phyloP scores from a whole-genome alignment of 371 early-diverging fungal species.

The Mycotypha africana region DNA sequence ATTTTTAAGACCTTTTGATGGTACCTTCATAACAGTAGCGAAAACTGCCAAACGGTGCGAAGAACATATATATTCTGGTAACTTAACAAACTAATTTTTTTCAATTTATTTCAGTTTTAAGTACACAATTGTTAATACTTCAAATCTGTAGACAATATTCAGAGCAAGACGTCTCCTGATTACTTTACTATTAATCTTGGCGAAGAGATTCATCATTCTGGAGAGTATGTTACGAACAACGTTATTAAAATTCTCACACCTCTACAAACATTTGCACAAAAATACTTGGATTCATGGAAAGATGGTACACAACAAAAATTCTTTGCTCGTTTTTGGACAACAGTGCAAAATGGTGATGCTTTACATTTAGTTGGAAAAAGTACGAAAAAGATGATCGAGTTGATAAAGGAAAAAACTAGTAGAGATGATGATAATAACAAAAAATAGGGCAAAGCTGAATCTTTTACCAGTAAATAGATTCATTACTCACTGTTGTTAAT shows the following conservation, averaged over 20 bases:
- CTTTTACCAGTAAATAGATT: constrained; percentile 10
- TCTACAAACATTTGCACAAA: constrained; percentile 9
- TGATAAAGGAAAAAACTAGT: no score
- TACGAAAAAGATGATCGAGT: constrained; percentile 20
- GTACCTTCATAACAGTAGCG: constrained; percentile 15
- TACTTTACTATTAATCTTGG: constrained; percentile 19
- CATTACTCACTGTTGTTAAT: constrained; percentile 7
- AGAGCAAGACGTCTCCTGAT: no score
- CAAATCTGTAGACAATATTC: no score
- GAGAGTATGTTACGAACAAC: constrained; percentile 15
- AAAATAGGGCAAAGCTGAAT: constrained; percentile 12
- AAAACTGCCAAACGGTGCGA: constrained; percentile 12
- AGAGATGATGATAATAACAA: constrained; percentile 20
- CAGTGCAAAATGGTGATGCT: constrained; percentile 31
- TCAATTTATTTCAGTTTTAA: no score
- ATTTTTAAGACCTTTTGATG: constrained; percentile 13
- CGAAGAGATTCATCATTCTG: constrained; percentile 9
- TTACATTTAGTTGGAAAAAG: constrained; percentile 27
- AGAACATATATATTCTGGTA: constrained; percentile 19
- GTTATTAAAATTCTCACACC: constrained; percentile 16
- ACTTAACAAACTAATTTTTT: no score
- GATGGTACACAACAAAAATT: constrained; percentile 33
- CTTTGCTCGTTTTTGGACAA: constrained; percentile 22
- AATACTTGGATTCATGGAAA: constrained; percentile 29
- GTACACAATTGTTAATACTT: no score